A percentile compares a stretch with the other conserved stretches of the same genome.
phyloP scores from a whole-genome alignment of 345 rosid species.

The Brassica nigra region DNA sequence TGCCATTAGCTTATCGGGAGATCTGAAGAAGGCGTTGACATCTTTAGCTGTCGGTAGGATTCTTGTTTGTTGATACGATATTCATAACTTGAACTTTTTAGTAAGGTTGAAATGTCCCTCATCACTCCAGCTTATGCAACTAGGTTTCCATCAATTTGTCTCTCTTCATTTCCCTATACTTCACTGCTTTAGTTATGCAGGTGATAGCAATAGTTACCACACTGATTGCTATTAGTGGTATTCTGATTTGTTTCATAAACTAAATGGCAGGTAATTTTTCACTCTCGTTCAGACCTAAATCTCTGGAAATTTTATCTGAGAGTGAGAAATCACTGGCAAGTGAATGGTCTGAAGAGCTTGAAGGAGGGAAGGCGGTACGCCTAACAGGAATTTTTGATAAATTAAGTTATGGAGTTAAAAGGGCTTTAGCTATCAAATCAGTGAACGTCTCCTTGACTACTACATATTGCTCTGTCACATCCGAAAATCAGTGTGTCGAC shows the following conservation, averaged over 20 bases:
- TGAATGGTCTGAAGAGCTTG: constrained; percentile 87
- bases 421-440: constrained; percentile 63
- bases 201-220: constrained; percentile 11
- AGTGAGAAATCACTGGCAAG: constrained; percentile 52
- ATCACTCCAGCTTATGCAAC: constrained; percentile 16
- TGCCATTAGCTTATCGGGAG: constrained; percentile 74
- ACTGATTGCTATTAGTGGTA: constrained; percentile 1
- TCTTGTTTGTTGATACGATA: constrained; percentile 28
- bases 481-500: constrained; percentile 45
- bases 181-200: constrained; percentile 14
- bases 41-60: constrained; percentile 74
- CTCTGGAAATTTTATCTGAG: constrained; percentile 47
- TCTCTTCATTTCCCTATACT: constrained; percentile 19
- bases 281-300: constrained; percentile 85
- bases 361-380: constrained; percentile 86
- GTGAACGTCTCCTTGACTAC: constrained; percentile 69
- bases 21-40: constrained; percentile 68
- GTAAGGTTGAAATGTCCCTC: constrained; percentile 19
- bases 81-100: constrained; percentile 16
- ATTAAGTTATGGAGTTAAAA: constrained; percentile 74
- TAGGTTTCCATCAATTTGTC: constrained; percentile 7
- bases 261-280: constrained; percentile 80
- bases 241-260: constrained; percentile 19
- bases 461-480: constrained; percentile 61
- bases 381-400: constrained; percentile 85